Conservation (phyloP, 805 yeast species). For the Candida maesae region DNA sequence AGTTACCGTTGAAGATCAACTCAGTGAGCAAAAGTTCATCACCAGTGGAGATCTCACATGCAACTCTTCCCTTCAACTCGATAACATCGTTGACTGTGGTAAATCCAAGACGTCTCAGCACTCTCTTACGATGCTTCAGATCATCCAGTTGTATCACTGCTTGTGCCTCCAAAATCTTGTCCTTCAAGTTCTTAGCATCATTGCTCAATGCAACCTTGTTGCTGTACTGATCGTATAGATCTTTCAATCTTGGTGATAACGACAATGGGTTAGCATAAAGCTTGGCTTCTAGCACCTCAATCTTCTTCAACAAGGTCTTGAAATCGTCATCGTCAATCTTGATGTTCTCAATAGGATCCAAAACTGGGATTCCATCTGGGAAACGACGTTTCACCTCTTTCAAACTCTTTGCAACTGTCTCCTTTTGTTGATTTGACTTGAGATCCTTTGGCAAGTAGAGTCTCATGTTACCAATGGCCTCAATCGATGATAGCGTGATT, state of each 20-base stretch:
- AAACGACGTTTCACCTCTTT: constrained; percentile 78
- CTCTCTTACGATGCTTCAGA: constrained; percentile 87
- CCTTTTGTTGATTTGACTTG: constrained; percentile 56
- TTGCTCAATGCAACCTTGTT: constrained; percentile 58
- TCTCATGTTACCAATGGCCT: constrained; percentile 73
- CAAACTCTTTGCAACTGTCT: constrained; percentile 64
- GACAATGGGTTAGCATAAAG: constrained; percentile 65
- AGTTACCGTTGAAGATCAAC: constrained; percentile 90
- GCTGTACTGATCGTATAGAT: constrained; percentile 60
- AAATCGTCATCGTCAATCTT: constrained; percentile 84
- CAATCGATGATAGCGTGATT: constrained; percentile 74
- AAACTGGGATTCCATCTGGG: constrained; percentile 85
- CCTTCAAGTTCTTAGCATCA: constrained; percentile 55
- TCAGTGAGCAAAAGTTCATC: constrained; percentile 83
- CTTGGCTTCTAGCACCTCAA: constrained; percentile 78
- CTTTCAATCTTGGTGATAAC: constrained; percentile 55
- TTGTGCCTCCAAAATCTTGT: constrained; percentile 75
- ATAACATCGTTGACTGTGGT: constrained; percentile 84
- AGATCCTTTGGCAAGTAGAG: constrained; percentile 75
- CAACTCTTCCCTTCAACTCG: constrained; percentile 95
- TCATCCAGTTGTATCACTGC: constrained; percentile 94
- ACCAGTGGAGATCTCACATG: constrained; percentile 93
- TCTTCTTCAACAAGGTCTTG: constrained; percentile 63
- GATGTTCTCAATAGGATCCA: constrained; percentile 93
- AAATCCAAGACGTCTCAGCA: constrained; percentile 86